Conservation (phyloP, 1,284 basidiomycete species). For the Trichosporon sp. region DNA sequence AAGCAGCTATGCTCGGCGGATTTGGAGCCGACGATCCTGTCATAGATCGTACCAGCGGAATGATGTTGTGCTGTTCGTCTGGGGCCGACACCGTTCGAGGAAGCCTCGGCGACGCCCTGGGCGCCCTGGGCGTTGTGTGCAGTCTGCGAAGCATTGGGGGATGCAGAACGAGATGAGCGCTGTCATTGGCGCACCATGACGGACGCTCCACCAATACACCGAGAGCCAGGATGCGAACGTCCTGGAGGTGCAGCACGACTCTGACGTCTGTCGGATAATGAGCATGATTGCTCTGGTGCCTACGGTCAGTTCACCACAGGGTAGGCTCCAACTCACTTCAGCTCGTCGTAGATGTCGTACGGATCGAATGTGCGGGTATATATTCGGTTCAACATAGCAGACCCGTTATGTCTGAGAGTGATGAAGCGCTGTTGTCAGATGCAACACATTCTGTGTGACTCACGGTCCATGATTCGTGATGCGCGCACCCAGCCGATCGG, state of each 20-base stretch:
- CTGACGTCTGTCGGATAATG: constrained; percentile 45
- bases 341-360: constrained; percentile 49
- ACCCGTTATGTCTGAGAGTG: constrained; percentile 50
- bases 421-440: constrained; percentile 46
- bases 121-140: neutral
- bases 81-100: neutral
- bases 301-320: constrained; percentile 19
- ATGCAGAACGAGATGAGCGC: constrained; percentile 51
- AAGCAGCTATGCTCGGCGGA: neutral
- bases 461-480: constrained; percentile 54
- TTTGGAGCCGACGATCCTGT: constrained; percentile 21
- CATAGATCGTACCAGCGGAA: constrained; percentile 37
- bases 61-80: constrained; percentile 27
- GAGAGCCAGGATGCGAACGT: constrained; percentile 50
- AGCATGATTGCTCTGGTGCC: constrained; percentile 48
- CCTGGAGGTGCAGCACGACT: constrained; percentile 48
- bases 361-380: constrained; percentile 53
- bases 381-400: constrained; percentile 49
- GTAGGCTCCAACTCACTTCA: constrained; percentile 37
- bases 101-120: neutral
- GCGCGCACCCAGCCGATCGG: constrained; percentile 47
- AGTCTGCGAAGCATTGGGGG: constrained; percentile 46
- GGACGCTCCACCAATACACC: constrained; percentile 42
- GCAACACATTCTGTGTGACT: constrained; percentile 16
- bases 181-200: constrained; percentile 49